Base-by-base conservation (phyloP, 805 yeast genomes). In the Jamesozyma piceae region DNA sequence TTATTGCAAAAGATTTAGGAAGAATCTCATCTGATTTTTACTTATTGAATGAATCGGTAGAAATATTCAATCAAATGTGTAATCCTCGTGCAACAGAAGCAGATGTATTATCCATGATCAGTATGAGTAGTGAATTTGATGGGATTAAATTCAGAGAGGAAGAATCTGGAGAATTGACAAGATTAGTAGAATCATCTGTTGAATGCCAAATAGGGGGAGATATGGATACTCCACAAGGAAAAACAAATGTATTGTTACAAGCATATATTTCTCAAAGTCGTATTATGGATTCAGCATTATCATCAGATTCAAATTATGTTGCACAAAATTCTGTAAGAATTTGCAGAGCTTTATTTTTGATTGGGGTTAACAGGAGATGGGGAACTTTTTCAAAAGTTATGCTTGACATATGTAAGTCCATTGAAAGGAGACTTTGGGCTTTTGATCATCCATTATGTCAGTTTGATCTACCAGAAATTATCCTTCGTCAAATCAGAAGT, bases 281-380 rank as follows among this genome's bases (percentile, higher is more conserved):
- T 10, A 75, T 89, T 30, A 76, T 73, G 44, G 95, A 87, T 44
- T 78, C 95, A 3, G 82, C 98, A 0, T 67, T 92, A 45, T 68
- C 76, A 2, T 86, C 97, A 0, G 98, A 92, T 62, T 72, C 85
- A 38, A 83, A 86, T 48, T 92, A 92, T 59, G 95, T 92, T 43
- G 97, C 97, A 1, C 98, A 92, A 55, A 92, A 92, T 55, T 75
- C 97, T 3, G 87, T 90, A 1, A 79, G 99, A 68, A 90, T 92
- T 28, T 78, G 95, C 50, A 75, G 97, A 21, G 96, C 98, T 0
- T 68, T 94, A 38, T 88, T 92, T 52, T 65, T 89, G 48, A 78
- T 92, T 47, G 94, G 95, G 30, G 67, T 92, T 29, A 84, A 86
- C 55, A 71, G 98, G 51, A 70, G 94, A 44, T 92, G 99, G 99